Base-by-base conservation (phyloP, 495 filamentous ascomycete genomes). In the Delitschia confertaspora region DNA sequence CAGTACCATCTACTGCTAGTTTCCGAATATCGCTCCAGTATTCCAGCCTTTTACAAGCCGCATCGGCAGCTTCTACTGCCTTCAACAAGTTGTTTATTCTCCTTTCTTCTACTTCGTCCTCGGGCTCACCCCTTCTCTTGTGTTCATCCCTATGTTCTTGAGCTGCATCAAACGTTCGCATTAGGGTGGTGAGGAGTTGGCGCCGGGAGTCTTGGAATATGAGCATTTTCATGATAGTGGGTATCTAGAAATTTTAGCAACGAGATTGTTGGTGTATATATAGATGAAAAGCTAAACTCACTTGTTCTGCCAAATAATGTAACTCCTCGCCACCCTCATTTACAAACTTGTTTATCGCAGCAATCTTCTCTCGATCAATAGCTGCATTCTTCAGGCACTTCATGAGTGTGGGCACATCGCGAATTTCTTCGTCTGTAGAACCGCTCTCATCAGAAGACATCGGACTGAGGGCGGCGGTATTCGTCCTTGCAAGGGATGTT, bases 351-450 rank as follows among this genome's bases (percentile, higher is more conserved):
- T 76, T 75, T 20, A 95, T 68, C 0, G 77, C 82, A 45, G 87
- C 79, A 37, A 89, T 75, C 64, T 86, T 95, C 65, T 96, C 88
- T 8, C 93, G 73, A 57, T 99, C 93, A 33, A 99, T 83, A 1
- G 82, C 69, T 1, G 79, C 74, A 35, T 60, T 61, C 47, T 78
- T 79, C 39, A 96, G 58, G 2, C 72, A 70, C 24, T 53, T 51
- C 66, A 89, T 69, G 29, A 95, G 68, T 6, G 69, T 67, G 1
- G 72, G 73, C 3, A 88, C 75, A 58, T 86, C 72, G 8, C 61
- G 63, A 35, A 93, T 82, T 27, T 80, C 74, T 42, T 76, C 73
- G 31, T 57, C 53, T 7, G 63, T 48, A 8, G 56, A 50, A 21
- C 62, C 51, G 10, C 53, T 52, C 7, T 53, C 45, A 9, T 49